These are phyloP conservation scores for Hypsizygus marmoreus DNA, from an alignment of 768 basidiomycete genomes.

Conservation along the genomic window DNA sequence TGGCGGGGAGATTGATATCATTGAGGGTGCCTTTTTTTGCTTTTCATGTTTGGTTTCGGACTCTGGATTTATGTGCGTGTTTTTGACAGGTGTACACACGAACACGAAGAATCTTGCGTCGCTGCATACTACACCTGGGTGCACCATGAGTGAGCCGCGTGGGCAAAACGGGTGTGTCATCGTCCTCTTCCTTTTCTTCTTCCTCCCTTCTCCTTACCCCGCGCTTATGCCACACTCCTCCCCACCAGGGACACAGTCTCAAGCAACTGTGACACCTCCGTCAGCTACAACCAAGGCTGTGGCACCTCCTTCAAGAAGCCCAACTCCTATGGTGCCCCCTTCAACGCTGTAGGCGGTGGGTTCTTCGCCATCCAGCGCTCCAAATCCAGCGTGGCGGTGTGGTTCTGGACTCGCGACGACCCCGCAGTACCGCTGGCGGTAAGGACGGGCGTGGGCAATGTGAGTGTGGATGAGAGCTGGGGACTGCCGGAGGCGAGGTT, in stretches of 20 bases:
- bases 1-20: constrained; percentile 64
- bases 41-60: background rate
- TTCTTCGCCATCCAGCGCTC: constrained; percentile 57
- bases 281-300: constrained; percentile 64
- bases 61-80: background rate
- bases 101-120: constrained; percentile 48
- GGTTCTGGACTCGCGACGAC: constrained; percentile 60
- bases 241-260: constrained; percentile 37
- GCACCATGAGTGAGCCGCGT: constrained; percentile 43
- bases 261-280: constrained; percentile 48
- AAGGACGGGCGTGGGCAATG: constrained; percentile 15
- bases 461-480: constrained; percentile 34
- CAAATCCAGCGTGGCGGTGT: constrained; percentile 48
- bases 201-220: constrained; percentile 1
- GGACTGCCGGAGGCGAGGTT: constrained; percentile 52
- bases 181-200: background rate
- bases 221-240: too few species aligned
- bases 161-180: constrained; percentile 48
- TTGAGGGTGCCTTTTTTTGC: constrained; percentile 44
- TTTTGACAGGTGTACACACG: constrained; percentile 49
- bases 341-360: constrained; percentile 59
- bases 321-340: constrained; percentile 46
- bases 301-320: constrained; percentile 44
- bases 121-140: constrained; percentile 54
- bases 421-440: constrained; percentile 45